Evolutionary conservation across 768 basidiomycete genomes (phyloP).

Genomic region (Phanerochaete carnosa): DNA sequence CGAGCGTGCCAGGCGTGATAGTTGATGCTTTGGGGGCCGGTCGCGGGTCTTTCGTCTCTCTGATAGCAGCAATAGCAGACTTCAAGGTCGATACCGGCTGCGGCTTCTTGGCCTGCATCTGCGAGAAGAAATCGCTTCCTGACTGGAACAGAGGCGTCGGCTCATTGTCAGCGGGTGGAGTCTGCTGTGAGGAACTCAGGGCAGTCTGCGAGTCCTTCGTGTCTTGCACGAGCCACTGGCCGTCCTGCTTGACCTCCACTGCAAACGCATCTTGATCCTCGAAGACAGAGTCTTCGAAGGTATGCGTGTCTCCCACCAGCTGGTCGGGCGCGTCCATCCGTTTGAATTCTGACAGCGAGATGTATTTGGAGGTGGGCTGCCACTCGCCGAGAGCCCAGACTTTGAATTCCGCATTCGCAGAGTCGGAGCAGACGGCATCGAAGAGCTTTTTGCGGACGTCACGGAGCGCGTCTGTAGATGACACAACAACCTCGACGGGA

Average conservation of each 20-base stretch:
- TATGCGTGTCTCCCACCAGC: slow-evolving; percentile 42
- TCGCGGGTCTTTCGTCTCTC: not conserved
- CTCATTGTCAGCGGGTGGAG: slow-evolving; percentile 8
- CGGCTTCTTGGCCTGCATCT: slow-evolving; percentile 11
- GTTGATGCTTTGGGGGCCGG: slow-evolving; percentile 7
- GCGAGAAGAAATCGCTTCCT: slow-evolving; percentile 49
- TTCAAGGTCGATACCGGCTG: not conserved
- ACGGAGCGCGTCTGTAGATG: slow-evolving; percentile 15
- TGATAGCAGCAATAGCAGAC: not conserved
- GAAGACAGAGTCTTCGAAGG: slow-evolving; percentile 54
- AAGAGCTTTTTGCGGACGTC: slow-evolving; percentile 14
- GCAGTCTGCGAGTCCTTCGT: not conserved
- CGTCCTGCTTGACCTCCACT: slow-evolving; percentile 66
- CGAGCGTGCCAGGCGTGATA: slow-evolving; percentile 47
- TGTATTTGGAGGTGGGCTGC: not conserved
- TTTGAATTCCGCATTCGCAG: slow-evolving; percentile 12
- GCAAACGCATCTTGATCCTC: slow-evolving; percentile 67
- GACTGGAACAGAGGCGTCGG: slow-evolving; percentile 44
- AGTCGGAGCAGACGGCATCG: slow-evolving; percentile 2
- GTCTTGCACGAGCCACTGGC: slow-evolving; percentile 54
- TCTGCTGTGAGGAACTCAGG: slow-evolving; percentile 1
- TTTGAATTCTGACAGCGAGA: not conserved
- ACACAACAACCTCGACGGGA: slow-evolving; percentile 15
- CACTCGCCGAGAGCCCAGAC: not conserved
- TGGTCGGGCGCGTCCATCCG: not conserved